Evolutionary conservation across 345 rosid species (phyloP).

Genomic region (Odontarrhena argentea): DNA sequence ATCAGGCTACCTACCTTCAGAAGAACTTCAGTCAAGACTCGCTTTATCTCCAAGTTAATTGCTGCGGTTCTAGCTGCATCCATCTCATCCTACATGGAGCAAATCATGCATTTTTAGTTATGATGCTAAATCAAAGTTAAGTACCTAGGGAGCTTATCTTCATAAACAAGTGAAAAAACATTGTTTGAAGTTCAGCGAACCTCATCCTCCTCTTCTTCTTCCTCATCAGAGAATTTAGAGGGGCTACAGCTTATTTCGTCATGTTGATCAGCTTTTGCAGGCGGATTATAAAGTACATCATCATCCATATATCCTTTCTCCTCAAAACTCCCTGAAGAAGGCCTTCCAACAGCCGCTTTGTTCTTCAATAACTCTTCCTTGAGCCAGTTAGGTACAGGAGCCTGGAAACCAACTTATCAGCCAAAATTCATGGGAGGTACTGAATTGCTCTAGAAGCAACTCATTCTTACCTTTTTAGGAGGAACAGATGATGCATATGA

Average conservation of each 20-base stretch:
- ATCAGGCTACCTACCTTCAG: conserved; percentile 59
- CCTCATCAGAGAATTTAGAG: conserved; percentile 76
- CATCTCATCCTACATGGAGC: conserved; percentile 66
- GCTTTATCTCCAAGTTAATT: conserved; percentile 90
- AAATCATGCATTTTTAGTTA: conserved; percentile 22
- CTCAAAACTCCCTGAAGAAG: conserved; percentile 64
- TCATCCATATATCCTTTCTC: conserved; percentile 62
- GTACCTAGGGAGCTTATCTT: conserved; percentile 13
- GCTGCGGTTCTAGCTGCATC: conserved; percentile 75
- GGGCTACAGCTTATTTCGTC: conserved; percentile 74
- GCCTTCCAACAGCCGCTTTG: conserved; percentile 65
- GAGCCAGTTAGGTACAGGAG: conserved; percentile 94
- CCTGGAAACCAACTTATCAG: conserved; percentile 54
- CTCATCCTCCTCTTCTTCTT: conserved; percentile 86
- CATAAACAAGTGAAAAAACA: conserved; percentile 2
- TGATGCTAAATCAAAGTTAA: conserved; percentile 25
- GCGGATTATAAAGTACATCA: conserved; percentile 58
- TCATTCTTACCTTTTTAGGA: conserved; percentile 71
- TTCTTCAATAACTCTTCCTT: conserved; percentile 90
- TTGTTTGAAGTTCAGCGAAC: conserved; percentile 39
- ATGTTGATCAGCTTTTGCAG: conserved; percentile 52
- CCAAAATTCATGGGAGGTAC: conserved; percentile 29
- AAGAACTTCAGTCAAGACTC: conserved; percentile 91
- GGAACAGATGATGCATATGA: conserved; percentile 63
- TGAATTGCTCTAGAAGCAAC: not conserved